Conservation (phyloP, 805 yeast species). For the Metschnikowia hibisci region DNA sequence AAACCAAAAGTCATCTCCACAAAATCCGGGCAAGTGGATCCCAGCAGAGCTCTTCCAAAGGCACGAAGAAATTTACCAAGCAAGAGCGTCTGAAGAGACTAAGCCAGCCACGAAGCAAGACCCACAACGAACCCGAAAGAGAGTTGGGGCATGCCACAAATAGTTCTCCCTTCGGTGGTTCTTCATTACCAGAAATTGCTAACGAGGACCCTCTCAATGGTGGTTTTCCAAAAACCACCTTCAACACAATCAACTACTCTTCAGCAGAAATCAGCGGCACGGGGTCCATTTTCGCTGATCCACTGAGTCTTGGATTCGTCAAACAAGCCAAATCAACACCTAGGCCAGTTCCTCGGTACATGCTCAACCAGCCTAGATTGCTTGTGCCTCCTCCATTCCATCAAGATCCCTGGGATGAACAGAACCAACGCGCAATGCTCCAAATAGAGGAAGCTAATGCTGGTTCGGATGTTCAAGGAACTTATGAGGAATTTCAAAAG, state of each 20-base stretch:
- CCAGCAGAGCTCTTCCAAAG: background rate
- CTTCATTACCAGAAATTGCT: background rate
- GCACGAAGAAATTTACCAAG: background rate
- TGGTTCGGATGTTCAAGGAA: slow-evolving; percentile 59
- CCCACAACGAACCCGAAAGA: background rate
- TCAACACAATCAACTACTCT: background rate
- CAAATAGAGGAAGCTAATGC: slow-evolving; percentile 43
- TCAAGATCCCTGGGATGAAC: slow-evolving; percentile 62
- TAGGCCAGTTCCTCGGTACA: slow-evolving; percentile 35
- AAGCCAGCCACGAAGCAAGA: background rate
- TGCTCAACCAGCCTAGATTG: slow-evolving; percentile 34
- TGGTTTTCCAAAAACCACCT: background rate
- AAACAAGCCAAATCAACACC: slow-evolving; percentile 9
- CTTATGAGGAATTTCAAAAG: slow-evolving; percentile 70
- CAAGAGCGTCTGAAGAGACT: background rate
- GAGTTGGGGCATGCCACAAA: background rate
- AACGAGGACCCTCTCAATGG: background rate
- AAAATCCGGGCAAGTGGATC: background rate
- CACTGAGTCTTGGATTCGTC: slow-evolving; percentile 30
- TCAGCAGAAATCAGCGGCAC: slow-evolving; percentile 14
- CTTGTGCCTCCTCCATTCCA: slow-evolving; percentile 30
- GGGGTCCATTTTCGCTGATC: slow-evolving; percentile 30
- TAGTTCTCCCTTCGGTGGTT: background rate
- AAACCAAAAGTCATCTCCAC: background rate
- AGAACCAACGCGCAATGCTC: slow-evolving; percentile 64